A percentile compares a stretch with the other conserved stretches of the same genome.
Evolutionary conservation across 805 yeast species (phyloP).

Genomic region (Schwanniomyces vanrijiae): DNA sequence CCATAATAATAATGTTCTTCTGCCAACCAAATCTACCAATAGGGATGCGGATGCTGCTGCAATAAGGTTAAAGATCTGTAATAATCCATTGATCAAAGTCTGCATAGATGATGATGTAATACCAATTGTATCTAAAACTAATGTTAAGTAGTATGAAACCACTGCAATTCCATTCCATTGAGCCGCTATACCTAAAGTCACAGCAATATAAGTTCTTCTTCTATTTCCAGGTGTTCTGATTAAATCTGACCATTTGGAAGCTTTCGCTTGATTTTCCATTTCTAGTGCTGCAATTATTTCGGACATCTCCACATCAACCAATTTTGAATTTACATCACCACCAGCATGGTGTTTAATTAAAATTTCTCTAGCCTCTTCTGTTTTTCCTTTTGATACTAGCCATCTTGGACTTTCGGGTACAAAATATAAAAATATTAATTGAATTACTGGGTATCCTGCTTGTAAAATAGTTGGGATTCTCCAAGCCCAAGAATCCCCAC

Average conservation of each 20-base stretch:
- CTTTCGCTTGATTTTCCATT: neutral
- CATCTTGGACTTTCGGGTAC: constrained; percentile 54
- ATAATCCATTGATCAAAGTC: constrained; percentile 1
- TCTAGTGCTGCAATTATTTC: constrained; percentile 5
- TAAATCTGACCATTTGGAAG: neutral
- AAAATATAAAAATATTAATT: constrained; percentile 36
- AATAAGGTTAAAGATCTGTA: neutral
- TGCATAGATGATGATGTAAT: constrained; percentile 6
- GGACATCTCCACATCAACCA: constrained; percentile 20
- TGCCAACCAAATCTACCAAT: neutral
- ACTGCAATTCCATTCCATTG: constrained; percentile 50
- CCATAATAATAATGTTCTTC: neutral
- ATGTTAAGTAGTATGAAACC: constrained; percentile 29
- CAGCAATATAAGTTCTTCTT: constrained; percentile 20
- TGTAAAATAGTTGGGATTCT: constrained; percentile 51
- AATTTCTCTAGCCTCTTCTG: constrained; percentile 25
- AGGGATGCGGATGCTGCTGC: neutral
- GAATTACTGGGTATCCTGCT: constrained; percentile 45
- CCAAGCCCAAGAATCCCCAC: constrained; percentile 54
- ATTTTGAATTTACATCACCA: constrained; percentile 9
- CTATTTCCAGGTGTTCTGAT: neutral
- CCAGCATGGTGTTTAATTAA: constrained; percentile 30
- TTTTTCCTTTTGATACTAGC: constrained; percentile 32
- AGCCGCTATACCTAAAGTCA: too few relatives aligned
- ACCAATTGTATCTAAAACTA: constrained; percentile 14